Evolutionary conservation across 2,329 filamentous ascomycete species (phyloP).

Genomic region (Chaetothyriales sp.): DNA sequence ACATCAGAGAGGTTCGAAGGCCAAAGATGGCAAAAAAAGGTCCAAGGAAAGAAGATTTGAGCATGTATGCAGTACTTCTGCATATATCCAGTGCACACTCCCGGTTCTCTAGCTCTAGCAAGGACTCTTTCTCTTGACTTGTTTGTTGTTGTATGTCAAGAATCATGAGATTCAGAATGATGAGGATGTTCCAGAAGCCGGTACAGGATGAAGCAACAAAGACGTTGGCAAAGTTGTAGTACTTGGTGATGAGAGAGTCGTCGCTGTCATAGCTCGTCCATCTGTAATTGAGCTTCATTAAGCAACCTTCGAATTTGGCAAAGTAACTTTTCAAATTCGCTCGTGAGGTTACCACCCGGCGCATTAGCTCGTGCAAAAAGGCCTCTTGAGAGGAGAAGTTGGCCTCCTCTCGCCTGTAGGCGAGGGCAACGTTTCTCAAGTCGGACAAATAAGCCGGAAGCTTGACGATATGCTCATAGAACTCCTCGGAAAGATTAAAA

Average conservation of each 20-base stretch:
- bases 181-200: constrained; percentile 15
- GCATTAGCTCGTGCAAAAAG: neutral
- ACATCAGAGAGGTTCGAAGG: constrained; percentile 12
- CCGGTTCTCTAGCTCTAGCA: constrained; percentile 13
- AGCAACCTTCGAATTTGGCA: constrained; percentile 7
- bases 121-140: constrained; percentile 8
- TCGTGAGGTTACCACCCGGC: neutral
- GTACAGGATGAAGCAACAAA: constrained; percentile 11
- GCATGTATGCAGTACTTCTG: constrained; percentile 12
- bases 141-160: constrained; percentile 8
- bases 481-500: constrained; percentile 15
- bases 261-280: constrained; percentile 1
- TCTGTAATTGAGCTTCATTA: constrained; percentile 7
- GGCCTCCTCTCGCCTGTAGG: neutral
- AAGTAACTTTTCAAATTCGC: constrained; percentile 12
- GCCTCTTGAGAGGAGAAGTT: neutral
- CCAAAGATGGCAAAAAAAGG: constrained; percentile 17
- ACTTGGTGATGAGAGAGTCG: constrained; percentile 13
- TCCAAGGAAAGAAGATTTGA: constrained; percentile 16
- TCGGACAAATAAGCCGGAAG: constrained; percentile 4
- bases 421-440: neutral
- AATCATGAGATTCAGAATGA: constrained; percentile 13
- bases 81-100: constrained; percentile 15
- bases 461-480: constrained; percentile 11
- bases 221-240: constrained; percentile 15